These are phyloP conservation scores for Jatropha podagrica DNA, from an alignment of 441 rosid species.

Conservation along the genomic window DNA sequence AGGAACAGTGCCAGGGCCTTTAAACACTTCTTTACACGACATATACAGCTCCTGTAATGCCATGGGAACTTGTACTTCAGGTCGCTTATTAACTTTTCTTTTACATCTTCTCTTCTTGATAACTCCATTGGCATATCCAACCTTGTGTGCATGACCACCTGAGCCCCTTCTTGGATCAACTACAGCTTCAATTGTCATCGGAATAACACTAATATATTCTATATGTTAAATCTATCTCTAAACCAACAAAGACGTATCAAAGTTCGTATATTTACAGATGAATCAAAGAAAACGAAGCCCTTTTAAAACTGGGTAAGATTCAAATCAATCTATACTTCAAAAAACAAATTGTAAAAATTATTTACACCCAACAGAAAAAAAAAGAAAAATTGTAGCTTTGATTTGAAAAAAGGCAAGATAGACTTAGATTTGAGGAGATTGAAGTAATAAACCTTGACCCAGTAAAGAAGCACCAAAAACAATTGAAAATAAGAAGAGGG, in stretches of 20 bases:
- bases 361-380: not conserved
- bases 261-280: too few relatives aligned
- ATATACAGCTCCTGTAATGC: slow-evolving; percentile 41
- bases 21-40: slow-evolving; percentile 44
- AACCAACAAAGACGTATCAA: too few relatives aligned
- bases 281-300: too few relatives aligned
- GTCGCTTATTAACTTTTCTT: not conserved
- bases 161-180: slow-evolving; percentile 29
- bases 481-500: not conserved
- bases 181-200: slow-evolving; percentile 28
- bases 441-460: not conserved
- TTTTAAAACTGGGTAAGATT: not conserved
- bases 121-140: slow-evolving; percentile 33
- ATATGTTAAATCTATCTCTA: too few relatives aligned
- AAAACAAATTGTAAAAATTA: not conserved
- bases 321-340: too few relatives aligned
- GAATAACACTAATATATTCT: not conserved
- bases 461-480: not conserved
- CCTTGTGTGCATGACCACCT: slow-evolving; percentile 25
- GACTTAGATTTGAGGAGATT: not conserved
- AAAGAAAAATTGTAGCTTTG: not conserved
- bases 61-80: not conserved
- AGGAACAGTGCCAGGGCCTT: slow-evolving; percentile 52
- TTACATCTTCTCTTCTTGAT: slow-evolving; percentile 28
- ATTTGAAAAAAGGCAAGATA: not conserved